A percentile compares a stretch with the other conserved stretches of the same genome.
Evolutionary conservation across 768 basidiomycete genomes (phyloP).

Genomic region (Punctularia strigosozonata): DNA sequence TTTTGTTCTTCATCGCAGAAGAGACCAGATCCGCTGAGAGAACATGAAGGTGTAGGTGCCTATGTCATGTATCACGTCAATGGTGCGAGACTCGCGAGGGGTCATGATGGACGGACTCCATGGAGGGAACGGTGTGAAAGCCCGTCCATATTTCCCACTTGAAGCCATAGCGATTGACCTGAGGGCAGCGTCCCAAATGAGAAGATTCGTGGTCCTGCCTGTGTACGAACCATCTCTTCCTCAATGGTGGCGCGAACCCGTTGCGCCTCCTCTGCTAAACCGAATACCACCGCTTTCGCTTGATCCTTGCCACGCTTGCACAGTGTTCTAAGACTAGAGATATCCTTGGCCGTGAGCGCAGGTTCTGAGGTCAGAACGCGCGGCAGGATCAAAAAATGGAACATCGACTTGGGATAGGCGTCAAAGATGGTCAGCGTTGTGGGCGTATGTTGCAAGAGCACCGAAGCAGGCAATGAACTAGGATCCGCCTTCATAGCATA

Average conservation of each 20-base stretch:
- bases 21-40: slow-evolving; percentile 70
- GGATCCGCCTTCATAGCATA: slow-evolving; percentile 46
- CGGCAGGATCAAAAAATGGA: slow-evolving; percentile 85
- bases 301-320: slow-evolving; percentile 38
- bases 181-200: too few species aligned
- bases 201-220: too few species aligned
- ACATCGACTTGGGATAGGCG: slow-evolving; percentile 71
- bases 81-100: background rate
- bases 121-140: slow-evolving; percentile 78
- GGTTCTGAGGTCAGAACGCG: slow-evolving; percentile 19
- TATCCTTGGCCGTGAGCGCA: slow-evolving; percentile 22
- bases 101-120: slow-evolving; percentile 50
- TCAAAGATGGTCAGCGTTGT: slow-evolving; percentile 61
- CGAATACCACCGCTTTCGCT: slow-evolving; percentile 41
- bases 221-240: slow-evolving; percentile 83
- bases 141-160: slow-evolving; percentile 71
- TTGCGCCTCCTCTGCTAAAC: slow-evolving; percentile 45
- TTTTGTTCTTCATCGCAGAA: slow-evolving; percentile 68
- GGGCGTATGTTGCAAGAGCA: slow-evolving; percentile 45
- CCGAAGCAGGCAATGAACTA: slow-evolving; percentile 39
- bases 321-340: slow-evolving; percentile 45
- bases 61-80: slow-evolving; percentile 13
- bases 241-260: slow-evolving; percentile 48
- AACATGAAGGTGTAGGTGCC: slow-evolving; percentile 80
- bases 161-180: slow-evolving; percentile 55